Percentiles rank a stretch among this genome's conserved stretches.
phyloP scores from a whole-genome alignment of 306 rosid species.

The Medicago lupulina region DNA sequence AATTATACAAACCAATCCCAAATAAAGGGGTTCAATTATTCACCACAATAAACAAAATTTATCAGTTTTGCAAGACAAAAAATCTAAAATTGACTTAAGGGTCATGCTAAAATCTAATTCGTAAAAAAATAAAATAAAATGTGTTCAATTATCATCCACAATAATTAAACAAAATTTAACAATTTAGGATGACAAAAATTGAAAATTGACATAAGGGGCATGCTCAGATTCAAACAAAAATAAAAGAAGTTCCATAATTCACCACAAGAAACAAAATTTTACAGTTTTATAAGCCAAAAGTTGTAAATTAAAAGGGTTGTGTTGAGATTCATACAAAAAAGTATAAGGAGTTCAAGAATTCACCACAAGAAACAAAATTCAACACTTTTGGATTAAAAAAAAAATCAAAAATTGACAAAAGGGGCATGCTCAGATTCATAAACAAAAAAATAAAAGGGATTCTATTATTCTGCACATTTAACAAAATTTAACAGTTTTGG shows the following conservation, averaged over 20 bases:
- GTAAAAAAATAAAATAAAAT: neutral
- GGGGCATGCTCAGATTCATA: neutral
- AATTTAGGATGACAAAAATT: neutral
- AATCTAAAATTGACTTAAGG: neutral
- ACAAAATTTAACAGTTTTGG: neutral
- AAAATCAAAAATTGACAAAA: neutral
- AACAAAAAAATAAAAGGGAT: neutral
- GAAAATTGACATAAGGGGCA: neutral
- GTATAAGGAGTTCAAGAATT: conserved; percentile 16
- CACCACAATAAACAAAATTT: conserved; percentile 12
- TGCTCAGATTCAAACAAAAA: too few relatives aligned
- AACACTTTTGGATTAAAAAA: neutral
- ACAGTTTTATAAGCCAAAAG: neutral
- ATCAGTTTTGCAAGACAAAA: neutral
- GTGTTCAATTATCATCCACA: conserved; percentile 25
- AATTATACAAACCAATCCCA: conserved; percentile 5
- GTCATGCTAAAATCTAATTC: conserved; percentile 20
- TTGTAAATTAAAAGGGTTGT: neutral
- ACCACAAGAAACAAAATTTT: conserved; percentile 5
- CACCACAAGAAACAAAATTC: neutral
- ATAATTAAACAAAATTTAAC: neutral
- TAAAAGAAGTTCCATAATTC: conserved; percentile 26
- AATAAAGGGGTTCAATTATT: conserved; percentile 11
- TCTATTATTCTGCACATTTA: conserved; percentile 19
- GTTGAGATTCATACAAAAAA: conserved; percentile 14